Percentiles rank a stretch among this genome's conserved stretches.
These are phyloP conservation scores for Cercospora zeae-maydis DNA, from an alignment of 2,329 filamentous ascomycete genomes.

Conservation along the genomic window DNA sequence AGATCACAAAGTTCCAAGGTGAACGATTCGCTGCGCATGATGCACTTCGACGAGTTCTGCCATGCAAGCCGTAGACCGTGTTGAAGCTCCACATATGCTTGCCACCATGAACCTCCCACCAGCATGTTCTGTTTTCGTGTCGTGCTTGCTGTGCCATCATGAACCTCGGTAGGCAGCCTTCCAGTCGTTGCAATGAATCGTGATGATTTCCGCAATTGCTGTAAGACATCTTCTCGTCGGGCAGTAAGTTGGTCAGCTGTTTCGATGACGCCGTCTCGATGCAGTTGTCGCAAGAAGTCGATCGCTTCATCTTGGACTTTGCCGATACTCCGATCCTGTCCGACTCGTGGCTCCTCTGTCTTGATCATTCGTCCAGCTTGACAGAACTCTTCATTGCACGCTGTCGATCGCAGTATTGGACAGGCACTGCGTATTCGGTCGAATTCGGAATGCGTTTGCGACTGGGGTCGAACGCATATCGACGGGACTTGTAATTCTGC, in stretches of 20 bases:
- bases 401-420: constrained; percentile 3
- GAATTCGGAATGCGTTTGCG: constrained; percentile 20
- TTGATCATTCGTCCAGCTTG: constrained; percentile 14
- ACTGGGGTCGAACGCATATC: too few species aligned
- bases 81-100: background rate
- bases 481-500: background rate
- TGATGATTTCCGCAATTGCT: background rate
- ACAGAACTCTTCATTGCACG: constrained; percentile 5
- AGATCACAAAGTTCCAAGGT: constrained; percentile 8
- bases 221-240: background rate
- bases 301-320: constrained; percentile 1
- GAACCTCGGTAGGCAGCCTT: background rate
- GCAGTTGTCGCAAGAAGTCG: constrained; percentile 8
- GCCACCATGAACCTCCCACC: background rate
- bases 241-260: background rate
- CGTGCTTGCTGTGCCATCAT: background rate
- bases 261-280: background rate
- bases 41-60: constrained; percentile 13
- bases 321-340: background rate
- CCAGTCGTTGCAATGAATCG: background rate
- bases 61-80: constrained; percentile 11
- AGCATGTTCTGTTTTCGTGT: background rate
- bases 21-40: constrained; percentile 13
- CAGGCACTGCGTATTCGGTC: constrained; percentile 2
- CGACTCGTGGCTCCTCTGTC: constrained; percentile 9